These are phyloP conservation scores for Stemphylium vesicarium DNA, from an alignment of 2,329 filamentous ascomycete species.

Conservation along the genomic window DNA sequence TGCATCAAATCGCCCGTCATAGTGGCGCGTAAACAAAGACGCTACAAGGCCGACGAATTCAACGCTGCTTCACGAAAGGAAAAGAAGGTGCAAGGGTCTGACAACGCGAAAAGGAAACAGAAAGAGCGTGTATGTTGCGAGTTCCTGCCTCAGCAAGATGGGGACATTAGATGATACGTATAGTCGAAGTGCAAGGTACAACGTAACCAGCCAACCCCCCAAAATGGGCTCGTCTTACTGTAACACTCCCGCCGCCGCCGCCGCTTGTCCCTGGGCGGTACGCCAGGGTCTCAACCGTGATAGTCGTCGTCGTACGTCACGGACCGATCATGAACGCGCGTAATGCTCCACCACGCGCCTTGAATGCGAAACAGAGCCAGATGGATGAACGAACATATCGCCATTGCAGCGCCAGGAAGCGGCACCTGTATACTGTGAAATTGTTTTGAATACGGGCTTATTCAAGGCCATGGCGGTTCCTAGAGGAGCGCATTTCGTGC, in stretches of 20 bases:
- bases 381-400: not conserved
- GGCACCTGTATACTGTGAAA: too few species aligned
- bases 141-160: not conserved
- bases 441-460: too few species aligned
- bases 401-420: not conserved
- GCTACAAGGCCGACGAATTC: not conserved
- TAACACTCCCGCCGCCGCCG: not conserved
- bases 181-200: not conserved
- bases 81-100: not conserved
- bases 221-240: not conserved
- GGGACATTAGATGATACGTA: not conserved
- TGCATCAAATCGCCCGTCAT: conserved; percentile 36
- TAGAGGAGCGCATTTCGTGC: too few species aligned
- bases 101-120: not conserved
- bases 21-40: not conserved
- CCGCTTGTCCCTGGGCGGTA: not conserved
- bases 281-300: not conserved
- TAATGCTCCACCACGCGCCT: conserved; percentile 1
- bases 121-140: not conserved
- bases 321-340: conserved; percentile 13
- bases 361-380: not conserved
- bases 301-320: conserved; percentile 11
- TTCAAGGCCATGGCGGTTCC: too few species aligned
- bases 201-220: not conserved
- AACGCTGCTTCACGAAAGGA: not conserved